These are phyloP conservation scores for Cytospora chrysosperma DNA, from an alignment of 2,329 filamentous ascomycete genomes.

Conservation along the genomic window DNA sequence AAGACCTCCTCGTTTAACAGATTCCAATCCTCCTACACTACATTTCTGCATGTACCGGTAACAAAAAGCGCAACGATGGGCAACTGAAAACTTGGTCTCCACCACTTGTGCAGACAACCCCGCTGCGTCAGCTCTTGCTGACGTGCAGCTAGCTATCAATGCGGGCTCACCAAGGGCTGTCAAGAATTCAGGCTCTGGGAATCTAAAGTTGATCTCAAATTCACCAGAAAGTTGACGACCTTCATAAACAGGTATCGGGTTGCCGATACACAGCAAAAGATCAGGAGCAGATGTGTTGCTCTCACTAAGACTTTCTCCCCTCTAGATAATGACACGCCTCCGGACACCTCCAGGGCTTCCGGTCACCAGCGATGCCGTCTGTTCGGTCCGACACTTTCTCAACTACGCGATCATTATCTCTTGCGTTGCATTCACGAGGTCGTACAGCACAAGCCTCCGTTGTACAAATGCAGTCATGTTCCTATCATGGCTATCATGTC, in stretches of 20 bases:
- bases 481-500: neutral
- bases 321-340: too few relatives aligned
- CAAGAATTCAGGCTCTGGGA: neutral
- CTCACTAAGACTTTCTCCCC: neutral
- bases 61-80: neutral
- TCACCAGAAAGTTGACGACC: neutral
- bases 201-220: neutral
- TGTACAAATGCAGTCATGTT: neutral
- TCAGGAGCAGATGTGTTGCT: neutral
- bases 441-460: neutral
- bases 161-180: neutral
- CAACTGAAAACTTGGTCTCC: neutral
- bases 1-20: too few relatives aligned
- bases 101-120: neutral
- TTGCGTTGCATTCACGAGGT: neutral
- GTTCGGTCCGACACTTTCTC: neutral
- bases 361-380: neutral
- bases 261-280: too few relatives aligned
- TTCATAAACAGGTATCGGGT: neutral
- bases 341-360: too few relatives aligned
- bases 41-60: too few relatives aligned
- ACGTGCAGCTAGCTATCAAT: neutral
- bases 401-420: neutral
- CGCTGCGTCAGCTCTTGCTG: neutral
- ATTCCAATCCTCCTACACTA: too few relatives aligned